Conservation (phyloP, 768 basidiomycete genomes). For the Suillus lakei region DNA sequence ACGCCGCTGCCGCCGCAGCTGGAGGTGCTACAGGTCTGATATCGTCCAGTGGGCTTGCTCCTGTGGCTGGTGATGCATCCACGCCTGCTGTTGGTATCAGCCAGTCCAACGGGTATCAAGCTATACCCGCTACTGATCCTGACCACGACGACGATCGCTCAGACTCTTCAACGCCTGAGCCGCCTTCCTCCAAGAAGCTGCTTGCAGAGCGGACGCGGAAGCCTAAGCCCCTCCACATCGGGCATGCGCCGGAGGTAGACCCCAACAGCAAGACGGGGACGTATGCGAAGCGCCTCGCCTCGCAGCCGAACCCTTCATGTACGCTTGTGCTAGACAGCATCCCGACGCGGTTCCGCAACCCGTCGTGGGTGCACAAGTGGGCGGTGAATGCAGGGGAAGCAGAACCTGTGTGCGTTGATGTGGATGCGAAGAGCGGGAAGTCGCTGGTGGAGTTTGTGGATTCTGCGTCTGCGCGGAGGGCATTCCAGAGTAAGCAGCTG, state of each 20-base stretch:
- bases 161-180: not conserved
- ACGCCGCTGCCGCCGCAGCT: not conserved
- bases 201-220: not conserved
- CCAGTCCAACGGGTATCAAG: not conserved
- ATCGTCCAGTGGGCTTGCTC: not conserved
- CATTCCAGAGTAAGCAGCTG: constrained; percentile 46
- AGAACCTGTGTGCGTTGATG: constrained; percentile 44
- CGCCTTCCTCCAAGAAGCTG: not conserved
- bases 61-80: not conserved
- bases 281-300: constrained; percentile 37
- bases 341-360: constrained; percentile 51
- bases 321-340: constrained; percentile 63
- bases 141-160: not conserved
- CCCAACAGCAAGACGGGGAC: constrained; percentile 51
- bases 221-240: constrained; percentile 36
- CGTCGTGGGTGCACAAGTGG: constrained; percentile 50
- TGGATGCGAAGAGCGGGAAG: constrained; percentile 48
- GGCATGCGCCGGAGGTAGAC: constrained; percentile 51
- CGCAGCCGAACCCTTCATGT: constrained; percentile 48
- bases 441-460: constrained; percentile 57
- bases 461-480: constrained; percentile 47
- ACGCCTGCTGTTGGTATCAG: not conserved
- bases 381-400: constrained; percentile 42
- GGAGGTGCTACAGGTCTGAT: not conserved
- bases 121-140: not conserved